A percentile compares a stretch with the other conserved stretches of the same genome.
Conservation (phyloP, 495 filamentous ascomycete genomes). For the Saxispiralis lemnorum region DNA sequence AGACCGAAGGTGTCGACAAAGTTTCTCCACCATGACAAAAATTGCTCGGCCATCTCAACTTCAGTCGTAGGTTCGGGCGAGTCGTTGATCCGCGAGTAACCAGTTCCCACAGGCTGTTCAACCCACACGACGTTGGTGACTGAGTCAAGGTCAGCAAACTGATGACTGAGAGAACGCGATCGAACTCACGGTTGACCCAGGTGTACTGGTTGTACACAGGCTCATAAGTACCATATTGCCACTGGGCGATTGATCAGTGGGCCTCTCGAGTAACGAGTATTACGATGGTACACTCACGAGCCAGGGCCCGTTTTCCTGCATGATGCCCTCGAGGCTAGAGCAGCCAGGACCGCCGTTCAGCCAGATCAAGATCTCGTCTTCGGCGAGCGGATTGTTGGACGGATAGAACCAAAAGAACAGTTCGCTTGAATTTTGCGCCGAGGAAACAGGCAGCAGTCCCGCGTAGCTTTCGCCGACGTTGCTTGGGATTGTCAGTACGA, state of each 20-base stretch:
- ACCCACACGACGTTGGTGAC: constrained; percentile 21
- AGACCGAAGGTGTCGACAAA: constrained; percentile 43
- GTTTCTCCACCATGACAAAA: constrained; percentile 47
- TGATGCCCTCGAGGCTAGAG: constrained; percentile 22
- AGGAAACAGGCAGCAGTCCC: constrained; percentile 24
- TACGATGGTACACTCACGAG: too few relatives aligned
- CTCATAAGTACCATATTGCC: constrained; percentile 5
- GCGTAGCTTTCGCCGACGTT: constrained; percentile 28
- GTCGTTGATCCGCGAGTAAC: constrained; percentile 34
- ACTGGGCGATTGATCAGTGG: too few relatives aligned
- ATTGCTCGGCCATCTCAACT: constrained; percentile 40
- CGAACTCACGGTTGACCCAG: constrained; percentile 9
- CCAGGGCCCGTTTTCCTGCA: constrained; percentile 27
- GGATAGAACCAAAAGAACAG: constrained; percentile 30
- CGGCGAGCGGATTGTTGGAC: constrained; percentile 16
- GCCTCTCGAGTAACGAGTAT: too few relatives aligned
- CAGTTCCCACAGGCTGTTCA: constrained; percentile 20
- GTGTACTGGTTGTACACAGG: constrained; percentile 16
- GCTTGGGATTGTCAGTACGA: background rate
- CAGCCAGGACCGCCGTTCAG: constrained; percentile 26
- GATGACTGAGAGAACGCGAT: background rate
- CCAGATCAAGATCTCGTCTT: constrained; percentile 25
- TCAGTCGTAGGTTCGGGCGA: constrained; percentile 35
- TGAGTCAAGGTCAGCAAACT: constrained; percentile 10
- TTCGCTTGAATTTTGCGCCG: constrained; percentile 16